Conservation (phyloP, 805 yeast species). For the Suhomyces sp. region DNA sequence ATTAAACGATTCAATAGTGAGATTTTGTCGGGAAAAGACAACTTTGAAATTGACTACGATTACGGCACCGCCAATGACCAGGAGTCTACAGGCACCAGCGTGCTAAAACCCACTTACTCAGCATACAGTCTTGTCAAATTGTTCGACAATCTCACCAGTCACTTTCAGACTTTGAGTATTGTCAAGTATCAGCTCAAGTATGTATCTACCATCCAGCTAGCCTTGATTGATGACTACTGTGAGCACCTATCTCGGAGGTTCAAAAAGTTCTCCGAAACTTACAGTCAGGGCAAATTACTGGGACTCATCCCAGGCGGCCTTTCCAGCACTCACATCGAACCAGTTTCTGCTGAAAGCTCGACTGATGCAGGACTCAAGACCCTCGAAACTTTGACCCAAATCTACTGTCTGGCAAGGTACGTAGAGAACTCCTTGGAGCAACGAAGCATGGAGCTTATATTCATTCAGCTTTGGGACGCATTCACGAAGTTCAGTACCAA, state of each 20-base stretch:
- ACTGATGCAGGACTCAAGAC: constrained; percentile 21
- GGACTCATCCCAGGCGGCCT: constrained; percentile 35
- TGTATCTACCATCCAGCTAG: constrained; percentile 56
- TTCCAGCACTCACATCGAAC: constrained; percentile 19
- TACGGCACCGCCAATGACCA: constrained; percentile 13
- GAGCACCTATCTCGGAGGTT: constrained; percentile 29
- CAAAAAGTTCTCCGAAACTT: constrained; percentile 40
- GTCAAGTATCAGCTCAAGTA: constrained; percentile 55
- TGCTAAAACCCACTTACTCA: constrained; percentile 55
- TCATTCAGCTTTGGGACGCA: constrained; percentile 39
- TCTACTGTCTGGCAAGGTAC: constrained; percentile 36
- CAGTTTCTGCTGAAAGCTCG: constrained; percentile 10
- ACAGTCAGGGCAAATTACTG: constrained; percentile 29
- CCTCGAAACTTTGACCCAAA: constrained; percentile 26
- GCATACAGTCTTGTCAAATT: constrained; percentile 57
- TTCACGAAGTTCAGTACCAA: constrained; percentile 20
- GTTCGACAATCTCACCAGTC: constrained; percentile 53
- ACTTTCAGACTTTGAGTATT: constrained; percentile 49
- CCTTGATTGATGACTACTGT: constrained; percentile 52
- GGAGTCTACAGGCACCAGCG: neutral
- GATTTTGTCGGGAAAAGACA: constrained; percentile 45
- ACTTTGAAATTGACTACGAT: constrained; percentile 61
- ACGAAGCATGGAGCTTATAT: constrained; percentile 40
- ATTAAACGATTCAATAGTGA: constrained; percentile 47
- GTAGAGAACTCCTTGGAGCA: constrained; percentile 27